A percentile compares a stretch with the other conserved stretches of the same genome.
Evolutionary conservation across 1,284 basidiomycete genomes (phyloP).

Genomic region (Puccinia horiana): DNA sequence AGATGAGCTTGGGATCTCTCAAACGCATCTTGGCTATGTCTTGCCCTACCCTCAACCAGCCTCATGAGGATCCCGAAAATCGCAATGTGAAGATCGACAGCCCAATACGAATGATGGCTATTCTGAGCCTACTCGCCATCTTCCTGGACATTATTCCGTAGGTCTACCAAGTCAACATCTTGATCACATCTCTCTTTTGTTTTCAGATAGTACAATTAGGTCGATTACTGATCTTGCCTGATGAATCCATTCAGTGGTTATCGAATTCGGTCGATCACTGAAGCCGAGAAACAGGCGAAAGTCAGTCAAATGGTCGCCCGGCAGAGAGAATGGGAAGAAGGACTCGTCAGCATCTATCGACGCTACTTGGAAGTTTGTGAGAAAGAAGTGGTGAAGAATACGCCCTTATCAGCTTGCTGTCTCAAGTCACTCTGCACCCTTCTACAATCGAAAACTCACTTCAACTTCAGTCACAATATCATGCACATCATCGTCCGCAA

Average conservation of each 20-base stretch:
- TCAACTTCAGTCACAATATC: slow-evolving; percentile 94
- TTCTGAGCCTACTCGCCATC: slow-evolving; percentile 87
- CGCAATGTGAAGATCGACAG: slow-evolving; percentile 66
- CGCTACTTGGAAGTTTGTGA: slow-evolving; percentile 82
- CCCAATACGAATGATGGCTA: slow-evolving; percentile 80
- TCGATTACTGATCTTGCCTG: not conserved
- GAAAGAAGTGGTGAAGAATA: slow-evolving; percentile 64
- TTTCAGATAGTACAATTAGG: not conserved
- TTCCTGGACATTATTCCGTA: slow-evolving; percentile 95
- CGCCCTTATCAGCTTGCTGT: slow-evolving; percentile 70
- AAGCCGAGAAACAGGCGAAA: slow-evolving; percentile 85
- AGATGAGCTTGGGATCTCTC: slow-evolving; percentile 45
- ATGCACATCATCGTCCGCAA: slow-evolving; percentile 82
- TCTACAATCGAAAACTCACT: slow-evolving; percentile 80
- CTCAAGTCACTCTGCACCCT: slow-evolving; percentile 86
- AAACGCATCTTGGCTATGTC: slow-evolving; percentile 42
- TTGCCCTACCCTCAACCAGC: slow-evolving; percentile 21
- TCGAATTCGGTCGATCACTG: slow-evolving; percentile 80
- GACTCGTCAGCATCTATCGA: slow-evolving; percentile 87
- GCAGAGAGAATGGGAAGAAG: slow-evolving; percentile 93
- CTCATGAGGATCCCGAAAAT: slow-evolving; percentile 22
- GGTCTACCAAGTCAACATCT: not conserved
- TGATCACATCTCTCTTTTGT: not conserved
- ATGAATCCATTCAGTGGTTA: slow-evolving; percentile 55
- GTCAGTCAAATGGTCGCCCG: slow-evolving; percentile 89